Percentiles rank a stretch among this genome's conserved stretches.
phyloP scores from a whole-genome alignment of 495 filamentous ascomycete species.

The Penicillium fimorum region DNA sequence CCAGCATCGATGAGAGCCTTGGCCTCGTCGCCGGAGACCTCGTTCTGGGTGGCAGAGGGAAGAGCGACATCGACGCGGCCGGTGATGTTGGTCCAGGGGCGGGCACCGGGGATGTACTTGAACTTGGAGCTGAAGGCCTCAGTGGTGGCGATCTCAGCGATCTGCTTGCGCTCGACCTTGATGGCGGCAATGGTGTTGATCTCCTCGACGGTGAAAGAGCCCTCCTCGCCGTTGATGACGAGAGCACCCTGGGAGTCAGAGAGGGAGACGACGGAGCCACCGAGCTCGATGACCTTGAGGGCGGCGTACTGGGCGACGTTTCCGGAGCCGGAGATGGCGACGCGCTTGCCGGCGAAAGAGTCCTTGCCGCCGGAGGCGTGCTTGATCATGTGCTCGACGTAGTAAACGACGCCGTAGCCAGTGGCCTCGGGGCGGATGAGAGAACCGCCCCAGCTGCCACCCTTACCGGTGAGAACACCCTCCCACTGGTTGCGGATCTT shows the following conservation, averaged over 20 bases:
- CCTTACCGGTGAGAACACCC: constrained; percentile 95
- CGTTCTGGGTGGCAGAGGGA: constrained; percentile 95
- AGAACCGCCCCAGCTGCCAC: constrained; percentile 85
- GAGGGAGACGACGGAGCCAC: constrained; percentile 87
- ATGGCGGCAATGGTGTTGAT: constrained; percentile 72
- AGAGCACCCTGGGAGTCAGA: constrained; percentile 89
- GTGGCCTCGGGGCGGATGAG: constrained; percentile 97
- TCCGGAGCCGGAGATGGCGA: constrained; percentile 94
- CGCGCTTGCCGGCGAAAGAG: constrained; percentile 85
- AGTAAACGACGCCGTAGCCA: constrained; percentile 96
- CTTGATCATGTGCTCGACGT: constrained; percentile 93
- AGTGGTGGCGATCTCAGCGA: constrained; percentile 60
- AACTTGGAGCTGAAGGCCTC: constrained; percentile 60
- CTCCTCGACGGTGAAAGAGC: constrained; percentile 71
- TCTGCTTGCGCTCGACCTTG: constrained; percentile 84
- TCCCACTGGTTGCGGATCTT: constrained; percentile 86
- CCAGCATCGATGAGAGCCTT: constrained; percentile 74
- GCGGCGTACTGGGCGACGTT: constrained; percentile 99
- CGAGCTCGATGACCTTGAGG: constrained; percentile 94
- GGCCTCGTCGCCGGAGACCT: constrained; percentile 88
- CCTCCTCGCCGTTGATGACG: constrained; percentile 60
- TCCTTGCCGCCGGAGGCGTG: constrained; percentile 78
- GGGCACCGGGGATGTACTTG: constrained; percentile 84
- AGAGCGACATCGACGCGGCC: constrained; percentile 87
- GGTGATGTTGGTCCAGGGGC: constrained; percentile 82